These are phyloP conservation scores for Entomophthora muscae DNA, from an alignment of 371 early-diverging fungal species.

Conservation along the genomic window DNA sequence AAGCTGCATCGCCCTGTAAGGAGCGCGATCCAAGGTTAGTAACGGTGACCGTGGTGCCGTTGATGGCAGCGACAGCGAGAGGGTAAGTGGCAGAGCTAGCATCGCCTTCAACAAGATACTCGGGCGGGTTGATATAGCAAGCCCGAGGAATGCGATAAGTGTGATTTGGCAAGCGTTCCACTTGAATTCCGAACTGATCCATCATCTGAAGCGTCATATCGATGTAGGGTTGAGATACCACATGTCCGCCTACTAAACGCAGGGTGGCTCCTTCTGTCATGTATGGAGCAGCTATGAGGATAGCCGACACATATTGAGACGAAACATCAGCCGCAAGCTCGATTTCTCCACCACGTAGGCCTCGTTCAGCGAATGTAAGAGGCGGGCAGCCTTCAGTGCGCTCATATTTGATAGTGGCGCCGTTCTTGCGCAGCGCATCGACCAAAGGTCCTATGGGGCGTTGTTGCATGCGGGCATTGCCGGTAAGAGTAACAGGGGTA, in stretches of 20 bases:
- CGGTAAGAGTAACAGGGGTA: slow-evolving; percentile 56
- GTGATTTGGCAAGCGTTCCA: slow-evolving; percentile 54
- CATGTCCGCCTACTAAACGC: slow-evolving; percentile 72
- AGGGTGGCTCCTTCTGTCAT: slow-evolving; percentile 64
- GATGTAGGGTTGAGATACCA: slow-evolving; percentile 94
- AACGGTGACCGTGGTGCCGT: slow-evolving; percentile 72
- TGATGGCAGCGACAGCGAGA: slow-evolving; percentile 91
- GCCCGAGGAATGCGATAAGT: slow-evolving; percentile 64
- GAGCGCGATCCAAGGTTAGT: slow-evolving; percentile 78
- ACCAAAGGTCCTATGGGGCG: slow-evolving; percentile 86
- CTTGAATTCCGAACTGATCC: slow-evolving; percentile 76
- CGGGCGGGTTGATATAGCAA: slow-evolving; percentile 58
- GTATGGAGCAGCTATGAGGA: slow-evolving; percentile 89
- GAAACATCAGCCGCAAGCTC: slow-evolving; percentile 80
- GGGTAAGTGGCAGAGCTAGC: slow-evolving; percentile 96
- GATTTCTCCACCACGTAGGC: slow-evolving; percentile 77
- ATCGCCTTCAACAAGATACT: slow-evolving; percentile 52
- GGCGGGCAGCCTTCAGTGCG: slow-evolving; percentile 79
- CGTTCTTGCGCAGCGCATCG: slow-evolving; percentile 62
- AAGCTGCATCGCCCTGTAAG: slow-evolving; percentile 81
- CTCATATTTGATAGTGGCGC: slow-evolving; percentile 52
- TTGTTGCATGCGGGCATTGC: slow-evolving; percentile 94
- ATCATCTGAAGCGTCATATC: slow-evolving; percentile 98
- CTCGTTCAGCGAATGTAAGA: slow-evolving; percentile 51
- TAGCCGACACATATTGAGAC: slow-evolving; percentile 94